Conservation (phyloP, 129 eudicot genomes). For the Centrapalus pauciflorus region DNA sequence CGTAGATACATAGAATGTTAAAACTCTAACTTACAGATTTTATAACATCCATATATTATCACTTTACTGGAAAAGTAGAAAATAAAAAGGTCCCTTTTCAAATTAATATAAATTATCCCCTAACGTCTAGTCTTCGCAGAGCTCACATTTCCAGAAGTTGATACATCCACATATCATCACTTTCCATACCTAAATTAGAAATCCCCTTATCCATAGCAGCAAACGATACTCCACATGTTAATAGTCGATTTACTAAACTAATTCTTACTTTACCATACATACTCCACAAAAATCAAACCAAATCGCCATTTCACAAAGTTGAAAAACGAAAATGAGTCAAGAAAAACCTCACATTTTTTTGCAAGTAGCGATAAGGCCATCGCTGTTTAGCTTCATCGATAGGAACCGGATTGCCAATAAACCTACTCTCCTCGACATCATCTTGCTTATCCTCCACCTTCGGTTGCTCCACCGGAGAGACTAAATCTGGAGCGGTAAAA, state of each 20-base stretch:
- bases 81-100: too few relatives aligned
- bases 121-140: not conserved
- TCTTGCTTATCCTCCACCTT: slow-evolving; percentile 3
- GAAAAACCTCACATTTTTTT: slow-evolving; percentile 5
- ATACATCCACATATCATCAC: not conserved
- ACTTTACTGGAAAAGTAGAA: too few relatives aligned
- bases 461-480: not conserved
- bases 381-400: slow-evolving; percentile 42
- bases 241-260: not conserved
- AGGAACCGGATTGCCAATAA: slow-evolving; percentile 36
- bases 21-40: too few relatives aligned
- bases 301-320: not conserved
- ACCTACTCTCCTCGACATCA: slow-evolving; percentile 19
- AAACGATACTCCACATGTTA: not conserved
- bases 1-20: too few relatives aligned
- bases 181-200: not conserved
- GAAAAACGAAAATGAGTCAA: not conserved
- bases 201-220: not conserved
- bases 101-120: not conserved
- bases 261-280: not conserved
- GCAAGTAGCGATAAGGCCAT: slow-evolving; percentile 50
- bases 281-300: not conserved
- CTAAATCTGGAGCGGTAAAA: not conserved
- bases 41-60: too few relatives aligned
- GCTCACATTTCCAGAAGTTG: not conserved